These are phyloP conservation scores for Cutaneotrichosporon dermatis DNA, from an alignment of 1,284 basidiomycete genomes.

Conservation along the genomic window DNA sequence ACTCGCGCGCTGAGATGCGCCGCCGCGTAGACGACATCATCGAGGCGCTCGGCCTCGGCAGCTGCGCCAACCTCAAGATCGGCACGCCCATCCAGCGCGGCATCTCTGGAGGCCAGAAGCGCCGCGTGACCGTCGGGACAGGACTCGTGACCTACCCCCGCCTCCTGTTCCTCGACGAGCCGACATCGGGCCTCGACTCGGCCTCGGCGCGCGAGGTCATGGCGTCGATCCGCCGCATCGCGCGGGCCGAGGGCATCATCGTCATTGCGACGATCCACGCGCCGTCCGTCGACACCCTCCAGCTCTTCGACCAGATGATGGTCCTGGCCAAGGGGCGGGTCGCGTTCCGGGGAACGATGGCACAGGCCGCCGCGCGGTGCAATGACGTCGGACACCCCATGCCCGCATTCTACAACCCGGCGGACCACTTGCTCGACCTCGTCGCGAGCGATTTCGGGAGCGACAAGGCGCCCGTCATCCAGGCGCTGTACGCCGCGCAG, in stretches of 20 bases:
- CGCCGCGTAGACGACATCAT: slow-evolving; percentile 19
- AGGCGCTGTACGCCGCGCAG: slow-evolving; percentile 7
- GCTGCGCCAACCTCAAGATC: slow-evolving; percentile 24
- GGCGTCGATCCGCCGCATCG: slow-evolving; percentile 16
- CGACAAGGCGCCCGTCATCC: slow-evolving; percentile 3
- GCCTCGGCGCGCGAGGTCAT: slow-evolving; percentile 19
- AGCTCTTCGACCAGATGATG: slow-evolving; percentile 41
- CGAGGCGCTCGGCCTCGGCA: slow-evolving; percentile 16
- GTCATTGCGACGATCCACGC: slow-evolving; percentile 48
- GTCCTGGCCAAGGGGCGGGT: slow-evolving; percentile 39
- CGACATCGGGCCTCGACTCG: slow-evolving; percentile 35
- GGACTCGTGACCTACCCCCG: slow-evolving; percentile 42
- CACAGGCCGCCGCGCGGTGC: slow-evolving; percentile 19
- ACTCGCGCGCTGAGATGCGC: slow-evolving; percentile 6
- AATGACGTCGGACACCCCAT: slow-evolving; percentile 18
- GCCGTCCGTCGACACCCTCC: slow-evolving; percentile 45
- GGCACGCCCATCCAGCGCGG: slow-evolving; percentile 50
- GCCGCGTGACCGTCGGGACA: slow-evolving; percentile 44
- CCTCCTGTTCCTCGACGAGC: slow-evolving; percentile 51
- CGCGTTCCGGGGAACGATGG: slow-evolving; percentile 28
- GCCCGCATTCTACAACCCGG: slow-evolving; percentile 28
- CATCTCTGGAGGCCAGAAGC: slow-evolving; percentile 48
- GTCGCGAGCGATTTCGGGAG: slow-evolving; percentile 30
- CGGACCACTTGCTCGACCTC: slow-evolving; percentile 33
- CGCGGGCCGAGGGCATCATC: slow-evolving; percentile 17